Percentiles rank a stretch among this genome's conserved stretches.
Conservation (phyloP, 108 stramenopile genomes). For the Seminavis robusta region DNA sequence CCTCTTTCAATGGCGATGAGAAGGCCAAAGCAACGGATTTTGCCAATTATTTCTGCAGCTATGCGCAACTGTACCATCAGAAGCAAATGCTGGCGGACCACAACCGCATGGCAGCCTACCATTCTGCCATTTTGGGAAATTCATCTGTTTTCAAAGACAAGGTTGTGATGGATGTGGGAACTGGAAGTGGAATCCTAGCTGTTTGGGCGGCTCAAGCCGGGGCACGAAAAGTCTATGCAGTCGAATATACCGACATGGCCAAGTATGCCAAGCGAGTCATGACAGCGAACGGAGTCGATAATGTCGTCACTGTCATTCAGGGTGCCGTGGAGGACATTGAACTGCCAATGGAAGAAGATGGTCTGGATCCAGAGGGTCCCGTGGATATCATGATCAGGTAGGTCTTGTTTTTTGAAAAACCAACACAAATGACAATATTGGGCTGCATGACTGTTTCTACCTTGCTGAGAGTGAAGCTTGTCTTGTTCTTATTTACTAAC, state of each 20-base stretch:
- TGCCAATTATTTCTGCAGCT: constrained; percentile 94
- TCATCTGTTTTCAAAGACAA: constrained; percentile 90
- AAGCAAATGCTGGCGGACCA: constrained; percentile 99
- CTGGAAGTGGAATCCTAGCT: constrained; percentile 95
- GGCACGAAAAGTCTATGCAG: constrained; percentile 88
- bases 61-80: constrained; percentile 97
- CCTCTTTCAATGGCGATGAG: constrained; percentile 74
- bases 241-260: constrained; percentile 98
- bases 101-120: constrained; percentile 97
- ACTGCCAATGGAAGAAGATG: constrained; percentile 74
- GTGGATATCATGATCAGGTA: constrained; percentile 22
- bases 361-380: constrained; percentile 45
- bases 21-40: constrained; percentile 89
- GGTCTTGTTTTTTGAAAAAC: no score
- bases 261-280: constrained; percentile 90
- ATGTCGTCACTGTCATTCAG: constrained; percentile 96
- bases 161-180: constrained; percentile 98
- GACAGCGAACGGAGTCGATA: constrained; percentile 83
- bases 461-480: no score
- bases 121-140: constrained; percentile 94
- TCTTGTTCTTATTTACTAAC: no score
- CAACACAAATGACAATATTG: no score
- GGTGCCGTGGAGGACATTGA: constrained; percentile 84
- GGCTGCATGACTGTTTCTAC: no score
- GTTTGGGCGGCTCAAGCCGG: constrained; percentile 98